Evolutionary conservation across 495 filamentous ascomycete species (phyloP).

Genomic region (Aspergillus nidulans): DNA sequence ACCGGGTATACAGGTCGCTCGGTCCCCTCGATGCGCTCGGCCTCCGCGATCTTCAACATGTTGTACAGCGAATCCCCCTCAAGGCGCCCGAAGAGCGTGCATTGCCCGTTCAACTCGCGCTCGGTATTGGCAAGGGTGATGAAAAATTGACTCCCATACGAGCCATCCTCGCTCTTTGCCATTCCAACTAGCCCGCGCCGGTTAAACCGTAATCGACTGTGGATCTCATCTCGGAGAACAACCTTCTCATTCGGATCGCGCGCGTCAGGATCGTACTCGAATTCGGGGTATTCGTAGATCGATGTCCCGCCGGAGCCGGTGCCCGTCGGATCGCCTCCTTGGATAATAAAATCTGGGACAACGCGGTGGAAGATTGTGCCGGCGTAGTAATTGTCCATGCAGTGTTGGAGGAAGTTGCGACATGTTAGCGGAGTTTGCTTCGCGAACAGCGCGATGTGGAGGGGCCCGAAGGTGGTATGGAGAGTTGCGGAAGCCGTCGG

Average conservation of each 20-base stretch:
- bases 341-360: conserved; percentile 84
- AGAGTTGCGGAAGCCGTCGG: conserved; percentile 86
- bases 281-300: conserved; percentile 82
- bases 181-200: conserved; percentile 83
- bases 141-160: conserved; percentile 96
- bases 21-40: conserved; percentile 71
- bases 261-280: conserved; percentile 64
- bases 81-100: conserved; percentile 90
- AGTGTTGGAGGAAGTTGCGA: conserved; percentile 94
- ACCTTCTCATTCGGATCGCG: conserved; percentile 53
- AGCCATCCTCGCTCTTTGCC: conserved; percentile 70
- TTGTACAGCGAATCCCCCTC: conserved; percentile 96
- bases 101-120: conserved; percentile 80
- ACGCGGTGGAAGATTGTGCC: conserved; percentile 91
- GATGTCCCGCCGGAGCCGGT: conserved; percentile 88
- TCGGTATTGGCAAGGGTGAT: conserved; percentile 77
- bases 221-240: conserved; percentile 83
- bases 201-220: conserved; percentile 88
- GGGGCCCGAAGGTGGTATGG: conserved; percentile 81
- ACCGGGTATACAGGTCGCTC: conserved; percentile 86
- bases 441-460: conserved; percentile 88
- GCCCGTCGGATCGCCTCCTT: conserved; percentile 91
- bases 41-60: conserved; percentile 84
- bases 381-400: conserved; percentile 90
- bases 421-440: conserved; percentile 86